Evolutionary conservation across 2,329 filamentous ascomycete species (phyloP).

Genomic region (Paecilomyces sp.): DNA sequence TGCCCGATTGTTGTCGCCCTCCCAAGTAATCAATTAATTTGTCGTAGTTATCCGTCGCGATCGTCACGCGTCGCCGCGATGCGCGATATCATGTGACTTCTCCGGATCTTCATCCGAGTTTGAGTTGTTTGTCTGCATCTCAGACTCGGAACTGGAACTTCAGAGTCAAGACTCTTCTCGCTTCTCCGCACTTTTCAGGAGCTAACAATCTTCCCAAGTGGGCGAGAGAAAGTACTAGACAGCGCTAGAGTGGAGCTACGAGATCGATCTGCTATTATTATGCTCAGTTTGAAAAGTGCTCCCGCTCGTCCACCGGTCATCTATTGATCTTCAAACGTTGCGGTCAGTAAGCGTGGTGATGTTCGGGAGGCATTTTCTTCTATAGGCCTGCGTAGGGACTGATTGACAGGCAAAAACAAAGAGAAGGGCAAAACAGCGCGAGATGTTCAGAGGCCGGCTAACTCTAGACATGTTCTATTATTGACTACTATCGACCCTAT

Average conservation of each 20-base stretch:
- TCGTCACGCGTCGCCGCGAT: background rate
- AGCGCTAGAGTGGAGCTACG: background rate
- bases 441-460: background rate
- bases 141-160: slow-evolving; percentile 1
- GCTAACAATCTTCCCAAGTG: background rate
- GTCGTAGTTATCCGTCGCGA: background rate
- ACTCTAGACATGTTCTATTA: background rate
- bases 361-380: background rate
- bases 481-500: background rate
- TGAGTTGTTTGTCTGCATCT: background rate
- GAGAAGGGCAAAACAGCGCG: background rate
- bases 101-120: background rate
- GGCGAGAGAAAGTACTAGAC: background rate
- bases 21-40: background rate
- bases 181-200: background rate
- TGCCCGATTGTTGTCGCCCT: background rate
- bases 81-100: background rate
- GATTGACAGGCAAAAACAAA: background rate
- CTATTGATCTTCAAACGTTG: background rate
- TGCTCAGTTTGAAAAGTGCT: background rate
- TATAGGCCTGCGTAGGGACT: background rate
- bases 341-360: background rate
- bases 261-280: slow-evolving; percentile 1
- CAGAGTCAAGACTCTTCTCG: slow-evolving; percentile 4
- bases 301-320: background rate